Percentiles rank a stretch among this genome's conserved stretches.
Conservation (phyloP, 2,329 filamentous ascomycete species). For the Aciculosporium take region DNA sequence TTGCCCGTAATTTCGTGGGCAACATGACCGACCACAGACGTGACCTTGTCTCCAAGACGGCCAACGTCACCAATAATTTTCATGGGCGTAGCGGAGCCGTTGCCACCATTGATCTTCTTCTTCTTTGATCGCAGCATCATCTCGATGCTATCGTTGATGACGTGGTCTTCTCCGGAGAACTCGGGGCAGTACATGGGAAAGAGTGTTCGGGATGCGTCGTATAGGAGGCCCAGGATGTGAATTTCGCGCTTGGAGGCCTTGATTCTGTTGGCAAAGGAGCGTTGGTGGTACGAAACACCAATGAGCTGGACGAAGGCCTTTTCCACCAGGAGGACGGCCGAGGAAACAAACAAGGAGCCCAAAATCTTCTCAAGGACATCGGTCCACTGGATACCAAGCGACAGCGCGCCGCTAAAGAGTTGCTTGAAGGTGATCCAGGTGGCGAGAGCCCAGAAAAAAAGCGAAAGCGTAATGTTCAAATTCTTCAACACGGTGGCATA, state of each 20-base stretch:
- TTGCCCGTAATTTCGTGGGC: slow-evolving; percentile 92
- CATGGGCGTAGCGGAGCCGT: slow-evolving; percentile 61
- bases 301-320: slow-evolving; percentile 71
- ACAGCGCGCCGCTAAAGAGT: slow-evolving; percentile 26
- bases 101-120: slow-evolving; percentile 23
- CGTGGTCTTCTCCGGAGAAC: slow-evolving; percentile 80
- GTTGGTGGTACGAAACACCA: slow-evolving; percentile 72
- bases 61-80: slow-evolving; percentile 64
- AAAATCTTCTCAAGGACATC: slow-evolving; percentile 49
- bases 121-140: slow-evolving; percentile 46
- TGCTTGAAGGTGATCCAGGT: slow-evolving; percentile 48
- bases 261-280: slow-evolving; percentile 71
- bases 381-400: slow-evolving; percentile 34
- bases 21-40: slow-evolving; percentile 81
- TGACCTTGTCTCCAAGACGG: slow-evolving; percentile 82
- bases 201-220: slow-evolving; percentile 74
- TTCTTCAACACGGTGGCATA: slow-evolving; percentile 52
- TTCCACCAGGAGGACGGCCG: slow-evolving; percentile 59
- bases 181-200: slow-evolving; percentile 90
- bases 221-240: slow-evolving; percentile 66
- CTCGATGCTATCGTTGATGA: slow-evolving; percentile 75
- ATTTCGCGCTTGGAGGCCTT: slow-evolving; percentile 82
- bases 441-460: slow-evolving; percentile 55
- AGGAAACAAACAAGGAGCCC: slow-evolving; percentile 51
- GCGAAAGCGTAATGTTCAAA: slow-evolving; percentile 50